Conservation (phyloP, 78 protist species). For the Dictyostelium firmibasis region DNA sequence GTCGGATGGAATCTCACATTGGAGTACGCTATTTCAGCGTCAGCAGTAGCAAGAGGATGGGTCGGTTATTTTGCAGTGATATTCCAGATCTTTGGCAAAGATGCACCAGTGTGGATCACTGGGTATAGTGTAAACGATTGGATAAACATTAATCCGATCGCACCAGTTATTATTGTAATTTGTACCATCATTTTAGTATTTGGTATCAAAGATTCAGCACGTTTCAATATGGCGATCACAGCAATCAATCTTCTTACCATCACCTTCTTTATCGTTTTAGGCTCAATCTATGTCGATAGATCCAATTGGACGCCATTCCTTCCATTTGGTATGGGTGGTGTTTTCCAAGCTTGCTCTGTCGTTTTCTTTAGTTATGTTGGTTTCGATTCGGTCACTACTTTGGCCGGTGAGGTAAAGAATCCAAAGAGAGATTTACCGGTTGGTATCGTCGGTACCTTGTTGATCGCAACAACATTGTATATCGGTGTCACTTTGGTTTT, state of each 20-base stretch:
- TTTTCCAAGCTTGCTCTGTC: constrained; percentile 62
- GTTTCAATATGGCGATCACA: constrained; percentile 36
- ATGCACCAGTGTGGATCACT: constrained; percentile 20
- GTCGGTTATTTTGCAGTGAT: constrained; percentile 39
- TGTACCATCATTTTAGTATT: constrained; percentile 58
- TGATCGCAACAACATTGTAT: constrained; percentile 65
- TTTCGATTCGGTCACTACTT: constrained; percentile 83
- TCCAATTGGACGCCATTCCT: constrained; percentile 73
- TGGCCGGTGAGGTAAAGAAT: constrained; percentile 77
- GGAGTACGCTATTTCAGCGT: constrained; percentile 76
- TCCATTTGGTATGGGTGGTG: constrained; percentile 80
- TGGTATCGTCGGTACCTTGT: constrained; percentile 80
- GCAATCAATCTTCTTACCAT: constrained; percentile 67
- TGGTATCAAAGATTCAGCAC: constrained; percentile 78
- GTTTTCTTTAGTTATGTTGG: constrained; percentile 86
- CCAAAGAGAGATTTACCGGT: constrained; percentile 85
- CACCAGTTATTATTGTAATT: constrained; percentile 41
- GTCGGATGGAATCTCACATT: constrained; percentile 69
- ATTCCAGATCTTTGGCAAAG: neutral
- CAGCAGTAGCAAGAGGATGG: constrained; percentile 88
- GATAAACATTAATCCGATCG: constrained; percentile 13
- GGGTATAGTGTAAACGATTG: neutral
- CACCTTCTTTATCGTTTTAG: constrained; percentile 58
- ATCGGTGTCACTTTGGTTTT: constrained; percentile 73
- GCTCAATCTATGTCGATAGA: constrained; percentile 42